phyloP scores from a whole-genome alignment of 2,329 filamentous ascomycete species.

The Pestalotiopsis sp. region DNA sequence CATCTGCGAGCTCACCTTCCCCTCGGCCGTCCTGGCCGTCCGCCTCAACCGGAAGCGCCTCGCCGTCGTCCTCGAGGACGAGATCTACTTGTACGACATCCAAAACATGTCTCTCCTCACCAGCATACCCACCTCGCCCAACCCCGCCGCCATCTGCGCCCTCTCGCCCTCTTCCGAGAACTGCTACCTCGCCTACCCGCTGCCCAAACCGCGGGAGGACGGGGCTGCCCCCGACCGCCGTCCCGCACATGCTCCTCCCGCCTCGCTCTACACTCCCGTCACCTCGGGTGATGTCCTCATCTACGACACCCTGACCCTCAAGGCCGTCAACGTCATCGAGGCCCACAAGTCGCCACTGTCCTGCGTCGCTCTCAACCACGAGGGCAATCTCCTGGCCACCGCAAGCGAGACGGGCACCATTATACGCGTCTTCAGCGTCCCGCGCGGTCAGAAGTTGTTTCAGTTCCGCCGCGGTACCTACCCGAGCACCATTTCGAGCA shows the following conservation, averaged over 20 bases:
- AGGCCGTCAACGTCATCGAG: constrained; percentile 93
- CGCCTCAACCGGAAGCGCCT: constrained; percentile 92
- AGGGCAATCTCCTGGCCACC: constrained; percentile 89
- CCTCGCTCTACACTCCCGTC: constrained; percentile 75
- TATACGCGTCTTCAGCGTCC: constrained; percentile 92
- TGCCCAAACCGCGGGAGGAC: constrained; percentile 73
- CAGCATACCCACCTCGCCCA: constrained; percentile 92
- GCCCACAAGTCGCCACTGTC: constrained; percentile 91
- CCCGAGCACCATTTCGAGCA: constrained; percentile 94
- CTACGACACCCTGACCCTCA: constrained; percentile 85
- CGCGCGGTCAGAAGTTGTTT: constrained; percentile 88
- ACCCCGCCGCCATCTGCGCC: constrained; percentile 87
- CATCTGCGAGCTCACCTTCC: constrained; percentile 98
- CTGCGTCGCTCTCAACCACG: constrained; percentile 87
- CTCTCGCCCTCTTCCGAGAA: constrained; percentile 93
- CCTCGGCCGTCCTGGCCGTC: constrained; percentile 92
- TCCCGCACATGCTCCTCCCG: constrained; percentile 83
- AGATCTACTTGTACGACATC: constrained; percentile 98
- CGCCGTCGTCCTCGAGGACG: constrained; percentile 90
- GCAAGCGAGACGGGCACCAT: constrained; percentile 98
- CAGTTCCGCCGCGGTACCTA: constrained; percentile 96
- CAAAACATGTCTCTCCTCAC: constrained; percentile 96
- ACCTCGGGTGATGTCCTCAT: constrained; percentile 92
- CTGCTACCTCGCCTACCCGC: constrained; percentile 92
- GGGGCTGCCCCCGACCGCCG: constrained; percentile 53